Base-by-base conservation (phyloP, 208 protist genomes). In the Leishmania tarentolae region DNA sequence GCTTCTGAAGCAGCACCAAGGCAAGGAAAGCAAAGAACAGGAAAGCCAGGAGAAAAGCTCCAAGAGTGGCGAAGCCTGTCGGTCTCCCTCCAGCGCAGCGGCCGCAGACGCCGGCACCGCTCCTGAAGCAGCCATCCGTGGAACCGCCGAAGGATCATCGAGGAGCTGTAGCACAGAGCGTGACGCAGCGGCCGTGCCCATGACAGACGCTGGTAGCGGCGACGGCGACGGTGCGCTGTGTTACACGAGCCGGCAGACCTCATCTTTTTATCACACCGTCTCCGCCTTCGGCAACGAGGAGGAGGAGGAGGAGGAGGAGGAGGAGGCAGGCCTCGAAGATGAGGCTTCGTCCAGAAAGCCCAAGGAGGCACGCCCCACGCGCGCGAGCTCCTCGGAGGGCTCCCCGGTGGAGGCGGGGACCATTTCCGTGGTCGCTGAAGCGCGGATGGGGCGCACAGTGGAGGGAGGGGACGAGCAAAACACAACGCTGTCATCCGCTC, bases 231-330 rank as follows among this genome's bases (percentile, higher is more conserved):
- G 50, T 0, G 8, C 28, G 57, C 75, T 69, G 24, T 63, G 31
- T 53, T 13, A 63, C 15, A 66, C 47, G 35, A 74, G 28, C 28
- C 82, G 82, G 17, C 82, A 85, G 66, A 85, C 78, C 8, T 85
- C 82, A 2, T 81, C 77, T 47, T 85, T 85, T 56, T 85, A 85
- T 73, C 82, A 85, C 77, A 85, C 77, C 61, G 82, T 82, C 52
- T 76, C 68, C 50, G 72, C 82, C 56, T 81, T 82, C 46, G 83
- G 85, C 11, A 40, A 42, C 37, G 74, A 61, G 13, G 80, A 90
- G 68, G 86, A 88, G 5, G 59, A n/a, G 61, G 35, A 88, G 5
- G 59, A n/a, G 61, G 74, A 61, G 13, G 80, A 90, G 68, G 86
- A 88, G 5, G 59, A n/a, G 61, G 35, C 8, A 44, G 63, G 15